Conservation (phyloP, 176 grass and related monocot species). For the Zea mays region DNA sequence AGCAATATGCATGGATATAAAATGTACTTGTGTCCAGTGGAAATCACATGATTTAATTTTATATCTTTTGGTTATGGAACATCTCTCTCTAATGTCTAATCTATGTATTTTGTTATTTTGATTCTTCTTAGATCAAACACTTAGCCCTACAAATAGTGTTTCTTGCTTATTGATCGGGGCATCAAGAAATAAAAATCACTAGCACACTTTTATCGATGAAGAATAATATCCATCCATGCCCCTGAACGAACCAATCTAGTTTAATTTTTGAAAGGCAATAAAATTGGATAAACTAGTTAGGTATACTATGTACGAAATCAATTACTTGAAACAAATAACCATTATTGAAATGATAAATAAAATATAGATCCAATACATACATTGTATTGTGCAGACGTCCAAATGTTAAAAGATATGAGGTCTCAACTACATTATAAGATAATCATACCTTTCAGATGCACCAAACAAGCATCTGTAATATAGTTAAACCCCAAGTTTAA, state of each 20-base stretch:
- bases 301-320: slow-evolving; percentile 5
- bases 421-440: not conserved
- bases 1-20: not conserved
- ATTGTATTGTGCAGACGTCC: slow-evolving; percentile 4
- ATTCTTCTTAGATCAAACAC: not conserved
- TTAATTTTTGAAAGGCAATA: not conserved
- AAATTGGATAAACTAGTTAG: slow-evolving; percentile 10
- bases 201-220: not conserved
- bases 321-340: not conserved
- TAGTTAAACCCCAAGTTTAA: slow-evolving; percentile 81
- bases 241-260: not conserved
- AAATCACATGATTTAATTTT: slow-evolving; percentile 3
- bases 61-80: not conserved
- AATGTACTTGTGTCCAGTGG: not conserved
- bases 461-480: slow-evolving; percentile 81
- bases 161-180: not conserved
- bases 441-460: slow-evolving; percentile 66
- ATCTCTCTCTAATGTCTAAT: not conserved
- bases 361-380: not conserved
- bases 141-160: not conserved
- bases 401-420: slow-evolving; percentile 1
- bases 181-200: not conserved
- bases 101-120: not conserved
- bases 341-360: not conserved
- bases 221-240: not conserved